These are phyloP conservation scores for Sphagnum contortum DNA, from an alignment of 225 moss, liverwort and hornwort species.

Conservation along the genomic window DNA sequence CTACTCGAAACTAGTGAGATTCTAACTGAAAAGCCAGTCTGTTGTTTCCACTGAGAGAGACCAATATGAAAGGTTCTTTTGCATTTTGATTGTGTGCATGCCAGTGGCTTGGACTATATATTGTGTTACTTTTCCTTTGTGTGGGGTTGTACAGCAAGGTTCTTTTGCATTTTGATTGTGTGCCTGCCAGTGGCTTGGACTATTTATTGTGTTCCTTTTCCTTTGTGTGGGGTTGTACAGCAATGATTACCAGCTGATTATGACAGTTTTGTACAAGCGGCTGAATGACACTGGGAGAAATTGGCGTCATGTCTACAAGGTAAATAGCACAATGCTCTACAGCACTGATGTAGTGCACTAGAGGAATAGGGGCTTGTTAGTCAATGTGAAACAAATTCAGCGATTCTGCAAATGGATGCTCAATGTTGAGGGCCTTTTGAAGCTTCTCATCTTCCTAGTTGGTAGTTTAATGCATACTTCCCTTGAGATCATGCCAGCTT, in stretches of 20 bases:
- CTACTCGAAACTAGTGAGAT: conserved; percentile 88
- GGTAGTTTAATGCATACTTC: too few species aligned
- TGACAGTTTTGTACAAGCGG: conserved; percentile 89
- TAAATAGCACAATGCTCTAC: conserved; percentile 4
- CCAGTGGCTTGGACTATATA: neutral
- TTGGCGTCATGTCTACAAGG: conserved; percentile 99
- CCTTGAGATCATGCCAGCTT: too few species aligned
- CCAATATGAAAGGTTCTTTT: neutral
- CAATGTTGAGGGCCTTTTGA: too few species aligned
- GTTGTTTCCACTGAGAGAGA: neutral
- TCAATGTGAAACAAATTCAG: neutral
- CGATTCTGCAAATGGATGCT: too few species aligned
- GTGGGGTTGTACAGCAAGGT: too few species aligned
- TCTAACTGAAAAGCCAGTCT: neutral
- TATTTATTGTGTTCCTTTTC: too few species aligned
- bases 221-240: conserved; percentile 23
- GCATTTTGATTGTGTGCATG: neutral
- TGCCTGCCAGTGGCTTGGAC: neutral
- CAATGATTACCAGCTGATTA: conserved; percentile 95
- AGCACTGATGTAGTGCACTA: neutral
- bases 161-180: too few species aligned
- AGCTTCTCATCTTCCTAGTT: too few species aligned
- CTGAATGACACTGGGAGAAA: conserved; percentile 84
- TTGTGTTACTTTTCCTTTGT: too few species aligned
- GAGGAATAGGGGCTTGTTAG: neutral